These are phyloP conservation scores for Suhomyces chickasaworum DNA, from an alignment of 1,139 yeast genomes.

Conservation along the genomic window DNA sequence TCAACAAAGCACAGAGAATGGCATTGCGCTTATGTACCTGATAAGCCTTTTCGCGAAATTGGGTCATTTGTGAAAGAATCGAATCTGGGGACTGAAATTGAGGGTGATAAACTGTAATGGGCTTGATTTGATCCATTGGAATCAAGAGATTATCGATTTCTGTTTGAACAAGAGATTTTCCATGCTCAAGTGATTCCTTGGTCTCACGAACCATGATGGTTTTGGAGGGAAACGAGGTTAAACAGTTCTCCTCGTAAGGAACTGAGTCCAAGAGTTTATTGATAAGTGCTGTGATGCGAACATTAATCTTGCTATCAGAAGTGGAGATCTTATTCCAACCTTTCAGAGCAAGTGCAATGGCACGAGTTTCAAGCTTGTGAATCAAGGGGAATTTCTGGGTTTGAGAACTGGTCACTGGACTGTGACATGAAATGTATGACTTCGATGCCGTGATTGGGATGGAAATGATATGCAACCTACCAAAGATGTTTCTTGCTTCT, in stretches of 20 bases:
- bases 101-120: slow-evolving; percentile 48
- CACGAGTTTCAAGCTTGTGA: slow-evolving; percentile 40
- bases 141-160: slow-evolving; percentile 34
- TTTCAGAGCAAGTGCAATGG: slow-evolving; percentile 39
- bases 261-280: slow-evolving; percentile 43
- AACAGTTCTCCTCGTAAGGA: slow-evolving; percentile 55
- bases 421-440: slow-evolving; percentile 62
- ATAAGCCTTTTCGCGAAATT: slow-evolving; percentile 30
- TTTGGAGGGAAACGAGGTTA: slow-evolving; percentile 54
- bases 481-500: slow-evolving; percentile 8
- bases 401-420: slow-evolving; percentile 36
- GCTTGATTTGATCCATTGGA: slow-evolving; percentile 36
- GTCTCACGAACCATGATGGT: slow-evolving; percentile 51
- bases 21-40: slow-evolving; percentile 38
- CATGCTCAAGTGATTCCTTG: slow-evolving; percentile 20
- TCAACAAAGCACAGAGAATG: slow-evolving; percentile 53
- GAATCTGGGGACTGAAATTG: slow-evolving; percentile 35
- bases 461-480: slow-evolving; percentile 52
- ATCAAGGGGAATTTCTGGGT: slow-evolving; percentile 34
- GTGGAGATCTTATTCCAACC: slow-evolving; percentile 49
- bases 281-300: slow-evolving; percentile 39
- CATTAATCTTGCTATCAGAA: slow-evolving; percentile 42
- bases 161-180: slow-evolving; percentile 29
- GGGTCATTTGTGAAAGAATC: slow-evolving; percentile 36
- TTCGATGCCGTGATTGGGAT: slow-evolving; percentile 61